Evolutionary conservation across 352 stramenopile species (phyloP), one percentile per base, ranked within the genome.

Genomic region (Globisporangium okanoganense): DNA sequence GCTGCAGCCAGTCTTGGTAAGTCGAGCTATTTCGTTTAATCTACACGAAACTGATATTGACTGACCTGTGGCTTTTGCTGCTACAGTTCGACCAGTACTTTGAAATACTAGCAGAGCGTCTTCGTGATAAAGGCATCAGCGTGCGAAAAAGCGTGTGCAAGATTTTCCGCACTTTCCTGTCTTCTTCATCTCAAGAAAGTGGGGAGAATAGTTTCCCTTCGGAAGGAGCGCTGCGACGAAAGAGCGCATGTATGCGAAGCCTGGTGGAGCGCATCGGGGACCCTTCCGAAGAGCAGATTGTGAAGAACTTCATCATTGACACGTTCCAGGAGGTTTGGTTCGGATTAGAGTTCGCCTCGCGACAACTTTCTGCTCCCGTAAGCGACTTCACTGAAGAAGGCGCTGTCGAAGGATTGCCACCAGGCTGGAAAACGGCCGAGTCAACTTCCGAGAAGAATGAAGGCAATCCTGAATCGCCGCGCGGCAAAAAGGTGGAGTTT

Each of bases 261-360:
- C 59, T 95, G 27, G 84, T 94, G 52, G 82, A 94, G 64, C 71
- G 85, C 36, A 75, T 95, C 60, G 85, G 84, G 36, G 78, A 94
- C 33, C 57, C 73, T 5, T 63, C 72, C 20, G 87, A 95, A 65
- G 82, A 92, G 56, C 78, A 87, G 59, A 36, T 60, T 7, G 59
- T 95, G n/a, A 95, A 94, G 58, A 90, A 93, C 41, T 92, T 85
- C 35, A 83, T 95, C 54, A 89, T 94, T 22, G 79, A 92, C 48
- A 93, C 79, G 8, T 91, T 95, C 24, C 85, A 94, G 67, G 87
- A 96, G 47, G 64, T 90, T 29, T 96, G 87, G 87, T 96, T 96
- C 59, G 86, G 84, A 16, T 58, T 71, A 0, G 82, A 88, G 2
- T 70, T 90, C 13, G 70, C 71, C 31, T 76, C 71, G 6, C 70